phyloP scores from a whole-genome alignment of 2,329 filamentous ascomycete genomes.

The Clonostachys solani region DNA sequence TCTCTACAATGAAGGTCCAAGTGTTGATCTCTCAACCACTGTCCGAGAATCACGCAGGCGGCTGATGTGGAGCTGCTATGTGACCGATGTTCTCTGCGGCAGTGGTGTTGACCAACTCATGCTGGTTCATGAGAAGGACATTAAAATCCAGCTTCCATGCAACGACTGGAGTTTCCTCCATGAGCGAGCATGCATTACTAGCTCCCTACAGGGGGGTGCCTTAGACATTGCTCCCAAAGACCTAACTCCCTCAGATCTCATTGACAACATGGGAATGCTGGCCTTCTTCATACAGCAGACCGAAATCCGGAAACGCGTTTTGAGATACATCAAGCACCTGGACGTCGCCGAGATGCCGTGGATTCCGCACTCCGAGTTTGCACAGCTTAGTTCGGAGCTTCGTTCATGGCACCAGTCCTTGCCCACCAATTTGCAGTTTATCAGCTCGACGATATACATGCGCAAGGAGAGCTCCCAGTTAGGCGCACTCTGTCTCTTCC shows the following conservation, averaged over 20 bases:
- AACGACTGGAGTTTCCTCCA: conserved; percentile 5
- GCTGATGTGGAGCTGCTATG: conserved; percentile 12
- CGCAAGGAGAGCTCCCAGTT: conserved; percentile 7
- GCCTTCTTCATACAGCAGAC: conserved; percentile 7
- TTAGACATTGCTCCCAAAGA: neutral
- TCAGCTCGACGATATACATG: conserved; percentile 5
- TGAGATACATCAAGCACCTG: conserved; percentile 8
- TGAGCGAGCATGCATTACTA: conserved; percentile 5
- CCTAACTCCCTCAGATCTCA: neutral
- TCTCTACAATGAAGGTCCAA: neutral
- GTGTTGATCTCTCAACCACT: conserved; percentile 1
- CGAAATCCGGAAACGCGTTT: conserved; percentile 6
- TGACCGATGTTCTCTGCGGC: conserved; percentile 8
- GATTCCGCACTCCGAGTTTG: conserved; percentile 8
- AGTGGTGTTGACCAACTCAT: conserved; percentile 10
- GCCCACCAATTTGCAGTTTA: conserved; percentile 5
- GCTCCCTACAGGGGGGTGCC: conserved; percentile 2
- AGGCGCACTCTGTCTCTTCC: conserved; percentile 7
- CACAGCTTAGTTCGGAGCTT: neutral
- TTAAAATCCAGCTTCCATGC: conserved; percentile 9
- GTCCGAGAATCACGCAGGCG: conserved; percentile 7
- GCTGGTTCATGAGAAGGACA: conserved; percentile 8
- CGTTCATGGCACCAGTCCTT: conserved; percentile 5
- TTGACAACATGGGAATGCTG: conserved; percentile 7
- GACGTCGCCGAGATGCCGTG: conserved; percentile 6